Evolutionary conservation across 2,329 filamentous ascomycete species (phyloP).

Genomic region (Trichoderma oligosporum): DNA sequence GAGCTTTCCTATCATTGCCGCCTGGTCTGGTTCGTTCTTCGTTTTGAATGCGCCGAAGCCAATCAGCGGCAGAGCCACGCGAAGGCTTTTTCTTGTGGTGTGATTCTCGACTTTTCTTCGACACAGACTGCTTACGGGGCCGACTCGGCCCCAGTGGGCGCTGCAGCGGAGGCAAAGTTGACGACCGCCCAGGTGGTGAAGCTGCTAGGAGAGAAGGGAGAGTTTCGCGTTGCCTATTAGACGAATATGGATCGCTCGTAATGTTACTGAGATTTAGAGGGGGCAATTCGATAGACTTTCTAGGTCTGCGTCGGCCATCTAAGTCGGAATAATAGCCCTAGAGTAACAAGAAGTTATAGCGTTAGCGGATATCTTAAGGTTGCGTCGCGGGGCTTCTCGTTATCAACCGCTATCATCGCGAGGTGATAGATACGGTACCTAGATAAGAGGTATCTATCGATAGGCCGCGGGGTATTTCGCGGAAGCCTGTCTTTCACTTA

Average conservation of each 20-base stretch:
- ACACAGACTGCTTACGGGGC: slow-evolving; percentile 81
- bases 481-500: slow-evolving; percentile 42
- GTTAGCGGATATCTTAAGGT: not conserved
- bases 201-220: slow-evolving; percentile 77
- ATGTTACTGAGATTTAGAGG: slow-evolving; percentile 60
- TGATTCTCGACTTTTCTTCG: slow-evolving; percentile 68
- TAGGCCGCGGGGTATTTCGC: slow-evolving; percentile 27
- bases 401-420: slow-evolving; percentile 11
- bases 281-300: slow-evolving; percentile 69
- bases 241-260: slow-evolving; percentile 72
- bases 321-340: slow-evolving; percentile 68
- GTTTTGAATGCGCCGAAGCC: slow-evolving; percentile 57
- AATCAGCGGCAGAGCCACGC: slow-evolving; percentile 63
- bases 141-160: slow-evolving; percentile 66
- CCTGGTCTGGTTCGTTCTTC: slow-evolving; percentile 61
- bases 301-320: slow-evolving; percentile 60
- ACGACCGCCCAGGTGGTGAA: slow-evolving; percentile 82
- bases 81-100: slow-evolving; percentile 73
- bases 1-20: slow-evolving; percentile 73
- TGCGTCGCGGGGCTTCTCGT: not conserved
- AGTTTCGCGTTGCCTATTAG: slow-evolving; percentile 64
- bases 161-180: slow-evolving; percentile 80
- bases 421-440: not conserved
- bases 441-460: slow-evolving; percentile 24
- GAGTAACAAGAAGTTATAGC: not conserved